Evolutionary conservation across 768 basidiomycete genomes (phyloP).

Genomic region (Phanerochaete carnosa): DNA sequence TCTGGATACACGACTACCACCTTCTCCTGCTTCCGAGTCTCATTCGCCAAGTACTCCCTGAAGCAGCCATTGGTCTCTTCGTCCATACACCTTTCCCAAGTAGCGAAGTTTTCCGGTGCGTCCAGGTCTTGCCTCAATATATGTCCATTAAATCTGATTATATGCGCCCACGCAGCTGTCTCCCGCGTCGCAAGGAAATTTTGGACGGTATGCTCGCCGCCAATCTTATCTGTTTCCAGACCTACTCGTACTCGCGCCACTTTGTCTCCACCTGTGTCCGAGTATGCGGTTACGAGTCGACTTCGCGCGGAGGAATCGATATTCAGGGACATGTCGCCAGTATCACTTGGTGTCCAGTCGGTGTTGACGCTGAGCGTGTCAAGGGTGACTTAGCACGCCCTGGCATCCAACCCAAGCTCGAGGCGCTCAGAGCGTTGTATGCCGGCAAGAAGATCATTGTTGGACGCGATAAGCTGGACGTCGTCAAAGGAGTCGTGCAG

Average conservation of each 20-base stretch:
- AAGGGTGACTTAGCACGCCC: constrained; percentile 67
- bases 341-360: constrained; percentile 91
- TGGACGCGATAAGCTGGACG: constrained; percentile 94
- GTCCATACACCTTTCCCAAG: constrained; percentile 98
- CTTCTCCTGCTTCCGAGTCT: constrained; percentile 86
- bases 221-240: constrained; percentile 96
- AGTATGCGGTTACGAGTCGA: constrained; percentile 92
- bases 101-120: constrained; percentile 90
- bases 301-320: constrained; percentile 61
- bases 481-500: constrained; percentile 97
- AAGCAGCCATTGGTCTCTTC: constrained; percentile 83
- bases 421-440: constrained; percentile 79
- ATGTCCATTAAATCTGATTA: background rate
- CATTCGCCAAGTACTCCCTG: constrained; percentile 66
- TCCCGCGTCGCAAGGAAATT: constrained; percentile 80
- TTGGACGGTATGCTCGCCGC: constrained; percentile 98
- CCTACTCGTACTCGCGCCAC: constrained; percentile 93
- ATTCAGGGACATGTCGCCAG: constrained; percentile 81
- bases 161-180: constrained; percentile 13
- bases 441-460: constrained; percentile 98
- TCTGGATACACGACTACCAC: constrained; percentile 97
- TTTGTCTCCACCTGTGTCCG: constrained; percentile 94
- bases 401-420: constrained; percentile 87
- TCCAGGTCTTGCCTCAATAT: background rate
- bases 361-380: constrained; percentile 90